Base-by-base conservation (phyloP, 495 filamentous ascomycete species). In the Trichoderma gamsii region DNA sequence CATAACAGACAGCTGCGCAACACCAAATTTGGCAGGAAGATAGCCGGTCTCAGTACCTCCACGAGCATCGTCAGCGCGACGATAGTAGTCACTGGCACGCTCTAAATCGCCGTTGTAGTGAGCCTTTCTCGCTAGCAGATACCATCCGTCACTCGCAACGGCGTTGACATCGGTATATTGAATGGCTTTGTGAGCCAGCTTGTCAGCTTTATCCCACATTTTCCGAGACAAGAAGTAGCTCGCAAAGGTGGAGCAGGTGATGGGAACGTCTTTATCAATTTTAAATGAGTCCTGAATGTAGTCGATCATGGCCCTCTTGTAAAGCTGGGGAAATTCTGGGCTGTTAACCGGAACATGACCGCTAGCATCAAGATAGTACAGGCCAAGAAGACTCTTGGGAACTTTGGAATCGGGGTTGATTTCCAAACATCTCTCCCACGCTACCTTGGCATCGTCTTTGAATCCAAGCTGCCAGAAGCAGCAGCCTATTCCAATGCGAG, bases 91-190 rank as follows among this genome's bases (percentile, higher is more conserved):
- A 13, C 80, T 81, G 7, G 95, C 93, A 52, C 84, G 87, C 13
- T 87, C 78, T 25, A 82, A 72, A 65, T 97, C 87, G 27, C 86
- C 84, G 23, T 76, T 77, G 51, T 90, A 91, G 77, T 99, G 95
- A 69, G 91, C 88, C 73, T 96, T 97, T 59, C 93, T 83, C 15
- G 91, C 95, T 16, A 98, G 87, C 4, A 97, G 79, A 77, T 97
- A 98, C 92, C 92, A 97, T 25, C 94, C 95, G 73, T 99, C 95
- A 75, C 92, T 97, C 2, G 93, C 93, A 75, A 98, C 91, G 15
- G 91, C 89, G 76, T 96, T 93, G 70, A 97, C 93, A 74, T 99
- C 95, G 3, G 94, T 97, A 69, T 90, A 86, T 73, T 97, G 91
- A 70, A 98, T 97, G 1, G 96, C 93, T 76, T 94, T 95, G 74